These are phyloP conservation scores for Amesomyces nigricolor DNA, from an alignment of 2,329 filamentous ascomycete genomes.

Conservation along the genomic window DNA sequence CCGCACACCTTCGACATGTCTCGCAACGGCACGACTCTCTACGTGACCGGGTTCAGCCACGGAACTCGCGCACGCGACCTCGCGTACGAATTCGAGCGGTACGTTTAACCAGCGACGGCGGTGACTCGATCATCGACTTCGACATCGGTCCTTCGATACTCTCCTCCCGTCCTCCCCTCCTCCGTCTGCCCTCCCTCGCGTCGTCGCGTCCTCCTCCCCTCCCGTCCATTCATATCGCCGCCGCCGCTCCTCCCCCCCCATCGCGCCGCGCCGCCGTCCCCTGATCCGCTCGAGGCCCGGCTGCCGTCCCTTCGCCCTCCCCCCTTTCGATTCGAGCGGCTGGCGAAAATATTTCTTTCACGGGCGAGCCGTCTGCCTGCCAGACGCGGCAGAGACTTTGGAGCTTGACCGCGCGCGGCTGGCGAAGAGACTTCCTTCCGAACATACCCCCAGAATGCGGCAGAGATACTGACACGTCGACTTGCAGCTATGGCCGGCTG, in stretches of 20 bases:
- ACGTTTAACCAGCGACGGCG: conserved; percentile 60
- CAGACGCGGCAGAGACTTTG: conserved; percentile 27
- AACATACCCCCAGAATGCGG: conserved; percentile 26
- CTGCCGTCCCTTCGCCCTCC: conserved; percentile 20
- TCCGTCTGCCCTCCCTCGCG: conserved; percentile 26
- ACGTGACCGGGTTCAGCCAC: conserved; percentile 98
- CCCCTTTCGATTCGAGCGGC: conserved; percentile 42
- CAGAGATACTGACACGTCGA: conserved; percentile 45
- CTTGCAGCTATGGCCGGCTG: conserved; percentile 81
- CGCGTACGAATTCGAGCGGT: conserved; percentile 99
- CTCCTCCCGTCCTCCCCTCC: conserved; percentile 32
- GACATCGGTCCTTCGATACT: conserved; percentile 38
- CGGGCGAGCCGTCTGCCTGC: conserved; percentile 36
- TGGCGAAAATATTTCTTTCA: conserved; percentile 33
- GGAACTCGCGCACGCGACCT: conserved; percentile 98
- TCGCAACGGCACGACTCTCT: conserved; percentile 88
- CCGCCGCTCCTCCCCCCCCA: conserved; percentile 12
- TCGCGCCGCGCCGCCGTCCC: conserved; percentile 17
- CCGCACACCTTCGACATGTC: conserved; percentile 57
- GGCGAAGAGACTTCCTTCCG: conserved; percentile 28
- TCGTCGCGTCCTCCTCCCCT: conserved; percentile 17
- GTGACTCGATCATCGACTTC: conserved; percentile 43
- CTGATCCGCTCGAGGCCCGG: conserved; percentile 22
- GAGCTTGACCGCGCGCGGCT: conserved; percentile 25
- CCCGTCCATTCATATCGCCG: conserved; percentile 17